Evolutionary conservation across 2,329 filamentous ascomycete genomes (phyloP).

Genomic region (Torrubiella hemipterigena): DNA sequence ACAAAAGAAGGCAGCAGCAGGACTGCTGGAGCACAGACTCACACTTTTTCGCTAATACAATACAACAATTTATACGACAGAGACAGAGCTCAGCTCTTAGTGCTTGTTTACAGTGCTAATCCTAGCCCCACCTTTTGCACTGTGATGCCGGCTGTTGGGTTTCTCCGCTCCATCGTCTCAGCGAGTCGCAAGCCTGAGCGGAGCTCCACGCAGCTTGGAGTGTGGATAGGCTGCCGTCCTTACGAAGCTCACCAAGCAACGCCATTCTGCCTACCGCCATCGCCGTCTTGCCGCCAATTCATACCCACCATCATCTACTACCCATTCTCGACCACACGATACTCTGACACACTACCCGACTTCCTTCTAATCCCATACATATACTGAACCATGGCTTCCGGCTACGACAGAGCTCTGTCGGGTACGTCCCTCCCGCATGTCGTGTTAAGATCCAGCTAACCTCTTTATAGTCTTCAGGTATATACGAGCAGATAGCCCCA

Average conservation of each 20-base stretch:
- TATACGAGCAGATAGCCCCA: conserved; percentile 14
- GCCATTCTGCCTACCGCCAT: conserved; percentile 3
- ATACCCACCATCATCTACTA: conserved; percentile 9
- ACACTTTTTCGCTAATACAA: conserved; percentile 52
- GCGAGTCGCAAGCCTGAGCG: neutral
- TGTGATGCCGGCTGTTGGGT: neutral
- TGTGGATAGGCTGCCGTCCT: conserved; percentile 23
- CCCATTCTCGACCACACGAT: conserved; percentile 2
- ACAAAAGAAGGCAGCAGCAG: too few species aligned
- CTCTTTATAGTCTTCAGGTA: conserved; percentile 68
- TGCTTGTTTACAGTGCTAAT: too few species aligned
- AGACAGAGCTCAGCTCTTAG: too few species aligned
- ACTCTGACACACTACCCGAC: too few species aligned
- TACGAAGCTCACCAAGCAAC: conserved; percentile 22
- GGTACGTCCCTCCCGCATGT: conserved; percentile 48
- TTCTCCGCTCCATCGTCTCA: neutral
- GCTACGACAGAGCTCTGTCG: conserved; percentile 98
- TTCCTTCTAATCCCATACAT: conserved; percentile 1
- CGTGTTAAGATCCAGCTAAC: conserved; percentile 14
- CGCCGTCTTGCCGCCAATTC: conserved; percentile 6
- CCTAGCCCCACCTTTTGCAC: neutral
- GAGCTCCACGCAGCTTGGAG: conserved; percentile 1
- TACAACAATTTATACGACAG: too few species aligned
- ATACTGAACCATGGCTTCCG: conserved; percentile 58
- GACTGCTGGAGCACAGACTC: too few species aligned